Base-by-base conservation (phyloP, 2,329 filamentous ascomycete species). In the Neonectria punicea region DNA sequence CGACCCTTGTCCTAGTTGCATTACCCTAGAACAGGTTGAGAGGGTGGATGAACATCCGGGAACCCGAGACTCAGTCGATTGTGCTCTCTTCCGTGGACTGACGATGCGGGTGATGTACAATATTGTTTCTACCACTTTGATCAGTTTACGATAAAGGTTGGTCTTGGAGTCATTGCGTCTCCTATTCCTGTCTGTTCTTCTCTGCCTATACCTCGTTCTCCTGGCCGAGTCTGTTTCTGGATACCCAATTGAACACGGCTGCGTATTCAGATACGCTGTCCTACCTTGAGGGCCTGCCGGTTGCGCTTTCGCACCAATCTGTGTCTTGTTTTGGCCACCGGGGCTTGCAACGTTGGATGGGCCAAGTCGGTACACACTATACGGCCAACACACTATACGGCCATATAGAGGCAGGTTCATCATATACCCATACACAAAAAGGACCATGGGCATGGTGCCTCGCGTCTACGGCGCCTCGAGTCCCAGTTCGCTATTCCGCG, bases 381-480 rank as follows among this genome's bases (percentile, higher is more conserved):
- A 53, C 18, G 18, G 49, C 9, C n/a, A n/a, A n/a, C n/a, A n/a
- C 39, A 39, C 7, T 8, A 50, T 20, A 53, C 18, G 18, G 49
- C 9, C n/a, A n/a, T n/a, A n/a, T n/a, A n/a, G n/a, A n/a, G n/a
- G n/a, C n/a, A n/a, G n/a, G n/a, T n/a, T n/a, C n/a, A n/a, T n/a
- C n/a, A n/a, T n/a, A n/a, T n/a, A 20, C 16, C 22, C 39, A 11
- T 20, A 14, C 57, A 32, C 41, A 18, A 10, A n/a, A 46, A 28
- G 11, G 32, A 34, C 25, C 39, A 61, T 57, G 47, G 25, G 32
- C 16, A 53, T 39, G 20, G 39, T 28, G 53, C 32, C 55, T 53
- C 55, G 64, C 53, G 59, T 59, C 50, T 57, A 61, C 34, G 51
- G 61, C 54, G 34, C 55, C 39, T 39, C 47, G 16, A 39, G n/a